These are phyloP conservation scores for Suhomyces guaymorum DNA, from an alignment of 1,139 yeast species.

Conservation along the genomic window DNA sequence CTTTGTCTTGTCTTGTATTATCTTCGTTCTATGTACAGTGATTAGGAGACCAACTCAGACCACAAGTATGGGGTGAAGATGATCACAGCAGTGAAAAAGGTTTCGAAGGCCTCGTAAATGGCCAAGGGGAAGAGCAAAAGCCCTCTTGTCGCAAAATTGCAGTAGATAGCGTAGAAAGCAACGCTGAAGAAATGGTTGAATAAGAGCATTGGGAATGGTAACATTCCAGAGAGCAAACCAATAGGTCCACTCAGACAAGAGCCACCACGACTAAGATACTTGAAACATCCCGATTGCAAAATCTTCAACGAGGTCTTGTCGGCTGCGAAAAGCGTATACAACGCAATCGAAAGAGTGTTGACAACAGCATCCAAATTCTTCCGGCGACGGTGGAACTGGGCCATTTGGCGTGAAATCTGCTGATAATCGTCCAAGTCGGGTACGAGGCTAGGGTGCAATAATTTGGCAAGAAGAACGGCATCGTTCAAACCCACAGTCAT, in stretches of 20 bases:
- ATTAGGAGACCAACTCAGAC: slow-evolving; percentile 39
- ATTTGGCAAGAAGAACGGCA: slow-evolving; percentile 64
- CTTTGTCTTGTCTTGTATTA: neutral
- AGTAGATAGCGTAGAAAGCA: slow-evolving; percentile 77
- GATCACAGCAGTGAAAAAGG: slow-evolving; percentile 69
- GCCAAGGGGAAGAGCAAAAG: slow-evolving; percentile 71
- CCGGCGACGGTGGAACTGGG: slow-evolving; percentile 72
- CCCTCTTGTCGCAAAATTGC: slow-evolving; percentile 70
- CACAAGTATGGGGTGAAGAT: slow-evolving; percentile 78
- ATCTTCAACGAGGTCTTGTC: slow-evolving; percentile 63
- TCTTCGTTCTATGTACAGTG: neutral
- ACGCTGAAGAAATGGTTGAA: slow-evolving; percentile 88
- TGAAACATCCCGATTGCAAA: slow-evolving; percentile 86
- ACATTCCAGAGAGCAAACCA: slow-evolving; percentile 77
- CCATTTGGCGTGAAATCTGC: slow-evolving; percentile 53
- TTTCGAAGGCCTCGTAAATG: slow-evolving; percentile 64
- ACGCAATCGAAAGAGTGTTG: slow-evolving; percentile 87
- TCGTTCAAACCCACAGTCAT: slow-evolving; percentile 97
- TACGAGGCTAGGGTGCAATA: slow-evolving; percentile 58
- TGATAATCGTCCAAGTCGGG: slow-evolving; percentile 61
- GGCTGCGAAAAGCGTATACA: slow-evolving; percentile 89
- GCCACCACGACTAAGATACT: slow-evolving; percentile 83
- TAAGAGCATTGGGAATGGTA: slow-evolving; percentile 71
- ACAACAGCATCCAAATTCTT: slow-evolving; percentile 80
- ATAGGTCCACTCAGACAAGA: slow-evolving; percentile 77